These are phyloP conservation scores for Acanthamoeba culbertsoni DNA, from an alignment of 208 protist genomes.

Conservation along the genomic window DNA sequence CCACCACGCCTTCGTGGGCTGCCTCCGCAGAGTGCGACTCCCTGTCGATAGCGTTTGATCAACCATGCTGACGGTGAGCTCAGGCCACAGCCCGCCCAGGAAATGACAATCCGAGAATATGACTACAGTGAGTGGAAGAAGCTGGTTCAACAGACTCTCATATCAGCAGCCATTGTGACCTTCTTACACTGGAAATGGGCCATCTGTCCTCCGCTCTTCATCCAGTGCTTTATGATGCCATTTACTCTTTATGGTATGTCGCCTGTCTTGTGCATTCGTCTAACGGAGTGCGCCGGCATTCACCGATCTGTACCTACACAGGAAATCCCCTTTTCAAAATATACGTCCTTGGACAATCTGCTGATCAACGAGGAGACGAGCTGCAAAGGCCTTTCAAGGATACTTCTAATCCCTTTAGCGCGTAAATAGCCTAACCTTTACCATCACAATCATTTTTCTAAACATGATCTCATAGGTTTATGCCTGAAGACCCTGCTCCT, in stretches of 20 bases:
- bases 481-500: background rate
- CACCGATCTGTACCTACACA: background rate
- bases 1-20: background rate
- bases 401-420: background rate
- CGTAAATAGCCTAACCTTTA: background rate
- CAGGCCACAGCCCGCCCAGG: background rate
- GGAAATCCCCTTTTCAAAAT: background rate
- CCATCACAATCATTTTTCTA: background rate
- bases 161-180: background rate
- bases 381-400: background rate
- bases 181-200: constrained; percentile 9
- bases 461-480: background rate
- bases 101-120: background rate
- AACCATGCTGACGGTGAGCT: background rate
- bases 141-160: background rate
- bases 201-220: constrained; percentile 23
- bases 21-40: background rate
- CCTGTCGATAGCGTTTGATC: background rate
- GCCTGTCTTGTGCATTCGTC: background rate
- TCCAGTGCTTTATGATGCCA: background rate
- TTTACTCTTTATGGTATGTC: background rate
- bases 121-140: background rate
- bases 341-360: background rate
- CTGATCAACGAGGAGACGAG: background rate
- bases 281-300: background rate